These are phyloP conservation scores for Nymphaea thermarum DNA, from an alignment of 164 flowering plant species.

Conservation along the genomic window DNA sequence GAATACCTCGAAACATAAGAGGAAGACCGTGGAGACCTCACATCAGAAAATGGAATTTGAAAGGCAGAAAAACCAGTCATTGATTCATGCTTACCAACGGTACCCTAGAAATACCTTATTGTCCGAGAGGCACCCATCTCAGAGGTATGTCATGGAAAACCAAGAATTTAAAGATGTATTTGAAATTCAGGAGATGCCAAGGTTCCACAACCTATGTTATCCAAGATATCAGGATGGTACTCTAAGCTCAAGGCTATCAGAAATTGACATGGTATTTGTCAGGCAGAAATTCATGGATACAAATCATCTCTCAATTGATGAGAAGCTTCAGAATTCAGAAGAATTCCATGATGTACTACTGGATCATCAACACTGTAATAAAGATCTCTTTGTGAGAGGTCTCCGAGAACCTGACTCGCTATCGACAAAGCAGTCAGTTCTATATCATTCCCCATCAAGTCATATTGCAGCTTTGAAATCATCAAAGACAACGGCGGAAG, in stretches of 20 bases:
- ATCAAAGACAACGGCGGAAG: constrained; percentile 10
- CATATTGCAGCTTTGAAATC: constrained; percentile 20
- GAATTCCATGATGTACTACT: constrained; percentile 59
- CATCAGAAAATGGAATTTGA: constrained; percentile 13
- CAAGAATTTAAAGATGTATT: constrained; percentile 78
- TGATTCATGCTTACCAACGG: not conserved
- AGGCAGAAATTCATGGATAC: constrained; percentile 52
- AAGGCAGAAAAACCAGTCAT: constrained; percentile 12
- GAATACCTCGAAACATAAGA: constrained; percentile 21
- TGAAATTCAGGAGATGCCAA: constrained; percentile 52
- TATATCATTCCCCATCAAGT: constrained; percentile 20
- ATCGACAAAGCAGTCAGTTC: constrained; percentile 38
- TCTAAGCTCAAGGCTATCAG: constrained; percentile 13
- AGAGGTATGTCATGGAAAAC: constrained; percentile 34
- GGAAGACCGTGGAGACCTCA: constrained; percentile 18
- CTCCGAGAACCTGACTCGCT: constrained; percentile 71
- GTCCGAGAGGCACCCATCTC: constrained; percentile 22
- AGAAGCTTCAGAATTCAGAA: constrained; percentile 41
- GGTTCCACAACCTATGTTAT: constrained; percentile 9
- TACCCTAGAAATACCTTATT: constrained; percentile 1
- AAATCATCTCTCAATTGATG: constrained; percentile 49
- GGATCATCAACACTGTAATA: constrained; percentile 51
- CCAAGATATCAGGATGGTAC: not conserved
- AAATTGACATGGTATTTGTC: constrained; percentile 36
- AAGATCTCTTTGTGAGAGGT: constrained; percentile 49